phyloP scores from a whole-genome alignment of 139 green algal species.

The Pseudopediastrum boryanum region DNA sequence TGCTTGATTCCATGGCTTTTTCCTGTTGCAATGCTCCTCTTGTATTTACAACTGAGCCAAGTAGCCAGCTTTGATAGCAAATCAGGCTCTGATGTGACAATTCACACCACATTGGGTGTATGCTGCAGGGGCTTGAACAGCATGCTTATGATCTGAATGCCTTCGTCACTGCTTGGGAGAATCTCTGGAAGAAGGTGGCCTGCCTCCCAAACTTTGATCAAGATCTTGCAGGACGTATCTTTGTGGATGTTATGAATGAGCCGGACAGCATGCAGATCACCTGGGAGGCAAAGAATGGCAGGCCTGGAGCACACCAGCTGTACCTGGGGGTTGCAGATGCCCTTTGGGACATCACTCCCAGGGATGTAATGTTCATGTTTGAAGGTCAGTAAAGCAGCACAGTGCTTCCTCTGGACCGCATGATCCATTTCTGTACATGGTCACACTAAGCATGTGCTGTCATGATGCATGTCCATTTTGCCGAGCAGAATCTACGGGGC shows the following conservation, averaged over 20 bases:
- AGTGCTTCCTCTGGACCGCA: too few relatives aligned
- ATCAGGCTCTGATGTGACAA: too few relatives aligned
- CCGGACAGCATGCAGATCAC: slow-evolving; percentile 32
- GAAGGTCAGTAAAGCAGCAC: too few relatives aligned
- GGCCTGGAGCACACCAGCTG: slow-evolving; percentile 32
- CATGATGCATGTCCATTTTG: not conserved
- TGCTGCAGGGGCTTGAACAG: slow-evolving; percentile 29
- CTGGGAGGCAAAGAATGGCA: slow-evolving; percentile 13
- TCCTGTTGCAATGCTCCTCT: too few relatives aligned
- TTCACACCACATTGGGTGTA: too few relatives aligned
- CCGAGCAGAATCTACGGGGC: too few relatives aligned
- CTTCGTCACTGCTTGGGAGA: slow-evolving; percentile 27
- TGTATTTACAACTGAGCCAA: too few relatives aligned
- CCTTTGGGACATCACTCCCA: slow-evolving; percentile 23
- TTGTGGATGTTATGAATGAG: slow-evolving; percentile 45
- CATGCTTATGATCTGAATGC: slow-evolving; percentile 22
- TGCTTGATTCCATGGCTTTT: too few relatives aligned
- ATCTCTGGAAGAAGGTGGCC: slow-evolving; percentile 30
- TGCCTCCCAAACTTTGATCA: slow-evolving; percentile 39
- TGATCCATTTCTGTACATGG: too few relatives aligned
- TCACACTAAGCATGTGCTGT: too few relatives aligned
- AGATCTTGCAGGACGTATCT: slow-evolving; percentile 22
- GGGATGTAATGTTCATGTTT: slow-evolving; percentile 35
- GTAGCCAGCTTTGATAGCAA: too few relatives aligned
- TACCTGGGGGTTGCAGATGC: slow-evolving; percentile 35